phyloP scores from a whole-genome alignment of 176 grass and related monocot species.

The Phragmites australis region DNA sequence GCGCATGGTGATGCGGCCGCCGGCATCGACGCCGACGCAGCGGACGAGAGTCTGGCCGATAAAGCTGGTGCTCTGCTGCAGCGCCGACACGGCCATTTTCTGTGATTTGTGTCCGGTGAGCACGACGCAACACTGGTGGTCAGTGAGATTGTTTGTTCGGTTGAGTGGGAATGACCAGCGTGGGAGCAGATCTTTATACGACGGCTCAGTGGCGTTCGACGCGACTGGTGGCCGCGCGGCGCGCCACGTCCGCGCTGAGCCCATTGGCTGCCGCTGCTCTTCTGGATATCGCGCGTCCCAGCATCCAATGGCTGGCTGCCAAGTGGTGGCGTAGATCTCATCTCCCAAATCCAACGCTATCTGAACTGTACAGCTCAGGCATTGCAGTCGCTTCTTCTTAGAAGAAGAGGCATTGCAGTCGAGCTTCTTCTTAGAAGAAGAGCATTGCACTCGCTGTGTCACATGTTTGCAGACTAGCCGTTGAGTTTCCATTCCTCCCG shows the following conservation, averaged over 20 bases:
- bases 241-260: slow-evolving; percentile 27
- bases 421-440: too few species aligned
- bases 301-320: neutral
- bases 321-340: slow-evolving; percentile 32
- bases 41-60: slow-evolving; percentile 53
- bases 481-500: too few species aligned
- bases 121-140: neutral
- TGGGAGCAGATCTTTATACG: slow-evolving; percentile 48
- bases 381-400: too few species aligned
- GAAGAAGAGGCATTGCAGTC: too few species aligned
- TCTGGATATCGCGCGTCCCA: slow-evolving; percentile 23
- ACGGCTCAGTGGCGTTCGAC: neutral
- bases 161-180: slow-evolving; percentile 14
- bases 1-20: slow-evolving; percentile 76
- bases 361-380: neutral
- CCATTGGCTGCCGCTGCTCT: slow-evolving; percentile 33
- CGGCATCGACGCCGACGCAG: slow-evolving; percentile 50
- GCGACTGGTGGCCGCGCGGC: slow-evolving; percentile 37
- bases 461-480: neutral
- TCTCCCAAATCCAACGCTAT: slow-evolving; percentile 19
- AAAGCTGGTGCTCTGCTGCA: slow-evolving; percentile 63
- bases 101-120: neutral
- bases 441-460: too few species aligned
- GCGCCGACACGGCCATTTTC: slow-evolving; percentile 57
- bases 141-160: neutral